These are phyloP conservation scores for Calonectria naviculata DNA, from an alignment of 2,329 filamentous ascomycete species.

Conservation along the genomic window DNA sequence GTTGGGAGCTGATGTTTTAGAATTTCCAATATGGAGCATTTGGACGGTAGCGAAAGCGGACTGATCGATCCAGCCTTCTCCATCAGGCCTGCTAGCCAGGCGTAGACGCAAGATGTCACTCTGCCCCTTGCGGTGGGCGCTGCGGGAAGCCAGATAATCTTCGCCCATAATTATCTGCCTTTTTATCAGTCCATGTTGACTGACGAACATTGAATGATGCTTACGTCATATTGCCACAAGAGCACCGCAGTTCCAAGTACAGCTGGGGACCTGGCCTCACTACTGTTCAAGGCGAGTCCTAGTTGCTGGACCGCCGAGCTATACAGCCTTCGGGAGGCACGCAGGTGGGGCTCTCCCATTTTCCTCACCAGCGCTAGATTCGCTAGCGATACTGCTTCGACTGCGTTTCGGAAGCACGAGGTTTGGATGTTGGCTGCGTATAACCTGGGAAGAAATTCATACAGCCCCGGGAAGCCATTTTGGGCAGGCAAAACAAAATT, in stretches of 20 bases:
- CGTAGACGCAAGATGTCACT: background rate
- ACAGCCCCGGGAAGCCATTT: constrained; percentile 4
- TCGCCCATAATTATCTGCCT: constrained; percentile 1
- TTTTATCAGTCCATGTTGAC: background rate
- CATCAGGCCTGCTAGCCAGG: background rate
- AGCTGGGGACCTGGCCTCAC: background rate
- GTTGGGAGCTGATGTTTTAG: background rate
- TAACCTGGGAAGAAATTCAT: background rate
- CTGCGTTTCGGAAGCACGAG: background rate
- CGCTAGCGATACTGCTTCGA: background rate
- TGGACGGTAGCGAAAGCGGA: background rate
- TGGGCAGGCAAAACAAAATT: constrained; percentile 8
- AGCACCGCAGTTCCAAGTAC: background rate
- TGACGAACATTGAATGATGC: background rate
- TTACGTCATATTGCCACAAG: constrained; percentile 7
- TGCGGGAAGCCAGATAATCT: background rate
- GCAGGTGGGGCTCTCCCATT: background rate
- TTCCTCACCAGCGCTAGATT: background rate
- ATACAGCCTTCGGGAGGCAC: background rate
- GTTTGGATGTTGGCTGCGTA: background rate
- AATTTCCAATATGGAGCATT: background rate
- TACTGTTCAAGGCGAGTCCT: background rate
- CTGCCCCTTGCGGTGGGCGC: background rate
- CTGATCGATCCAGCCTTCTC: background rate
- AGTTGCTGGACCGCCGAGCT: background rate